These are phyloP conservation scores for Yamadazyma pseudoaaseri DNA, from an alignment of 1,139 yeast species.

Conservation along the genomic window DNA sequence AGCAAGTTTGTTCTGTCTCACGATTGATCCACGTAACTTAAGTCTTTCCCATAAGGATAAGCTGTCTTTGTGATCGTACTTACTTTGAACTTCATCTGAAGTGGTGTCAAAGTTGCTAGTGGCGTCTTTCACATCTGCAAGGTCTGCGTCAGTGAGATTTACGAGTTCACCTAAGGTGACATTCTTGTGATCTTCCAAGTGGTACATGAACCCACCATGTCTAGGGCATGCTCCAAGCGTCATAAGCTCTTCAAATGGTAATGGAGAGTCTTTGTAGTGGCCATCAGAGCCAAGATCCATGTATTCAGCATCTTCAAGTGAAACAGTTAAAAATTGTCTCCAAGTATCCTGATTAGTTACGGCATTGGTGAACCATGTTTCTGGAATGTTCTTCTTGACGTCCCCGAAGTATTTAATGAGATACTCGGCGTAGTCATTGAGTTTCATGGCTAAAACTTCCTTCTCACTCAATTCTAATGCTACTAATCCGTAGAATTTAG, in stretches of 20 bases:
- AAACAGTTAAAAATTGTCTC: conserved; percentile 18
- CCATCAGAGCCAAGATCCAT: conserved; percentile 25
- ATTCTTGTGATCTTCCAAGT: conserved; percentile 10
- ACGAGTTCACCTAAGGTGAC: conserved; percentile 30
- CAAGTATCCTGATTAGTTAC: conserved; percentile 15
- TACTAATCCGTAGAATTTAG: conserved; percentile 58
- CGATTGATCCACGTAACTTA: conserved; percentile 31
- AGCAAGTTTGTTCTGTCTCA: conserved; percentile 40
- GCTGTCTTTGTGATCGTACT: conserved; percentile 33
- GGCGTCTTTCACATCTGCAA: conserved; percentile 23
- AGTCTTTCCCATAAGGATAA: conserved; percentile 44
- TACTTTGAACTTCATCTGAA: conserved; percentile 30
- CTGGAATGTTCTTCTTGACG: conserved; percentile 31
- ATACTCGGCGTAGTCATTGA: conserved; percentile 35
- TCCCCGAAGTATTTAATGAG: conserved; percentile 30
- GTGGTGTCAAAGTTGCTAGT: conserved; percentile 38
- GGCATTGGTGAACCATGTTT: conserved; percentile 26
- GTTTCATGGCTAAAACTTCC: conserved; percentile 45
- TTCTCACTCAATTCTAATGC: conserved; percentile 53
- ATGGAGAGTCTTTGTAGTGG: conserved; percentile 16
- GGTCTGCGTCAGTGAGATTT: conserved; percentile 23
- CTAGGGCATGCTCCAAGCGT: conserved; percentile 8
- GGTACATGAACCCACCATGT: conserved; percentile 13
- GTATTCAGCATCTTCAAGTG: conserved; percentile 20
- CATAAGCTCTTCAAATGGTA: conserved; percentile 26